Evolutionary conservation across 2,329 filamentous ascomycete species (phyloP), one percentile per base, ranked within the genome.

Genomic region (Botryotinia globosa): DNA sequence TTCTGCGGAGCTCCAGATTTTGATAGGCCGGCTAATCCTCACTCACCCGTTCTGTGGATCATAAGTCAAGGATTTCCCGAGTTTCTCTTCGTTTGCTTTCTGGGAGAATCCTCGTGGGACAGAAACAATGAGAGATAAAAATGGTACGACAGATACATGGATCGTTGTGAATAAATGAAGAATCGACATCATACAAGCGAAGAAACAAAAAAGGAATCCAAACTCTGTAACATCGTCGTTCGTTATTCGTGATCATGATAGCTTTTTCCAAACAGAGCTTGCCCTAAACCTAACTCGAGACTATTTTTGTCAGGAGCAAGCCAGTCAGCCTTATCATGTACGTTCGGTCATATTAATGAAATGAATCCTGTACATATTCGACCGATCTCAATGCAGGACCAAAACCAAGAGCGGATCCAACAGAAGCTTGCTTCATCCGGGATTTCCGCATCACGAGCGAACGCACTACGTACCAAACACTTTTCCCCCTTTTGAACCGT

Each of bases 261-360:
- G 7, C 37, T 29, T 42, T 42, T 42, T 29, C 59, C 14, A 29
- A 42, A 18, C 6, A 64, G 48, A 45, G 58, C 42, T 34, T 64
- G 29, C 42, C 10, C 42, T 54, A 29, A 44, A 12, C 32, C 22
- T 18, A 34, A 34, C 44, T 48, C 42, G 9, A 67, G 34, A 29
- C 34, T 22, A 39, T 67, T 54, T 67, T 34, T 10, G 32, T 56
- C 39, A 54, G 16, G 39, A 67, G 45, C 32, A 56, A 67, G 45
- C 48, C 45, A 51, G 65, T 67, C 65, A 67, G 65, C 65, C 65
- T 56, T 67, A 67, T 67, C 45, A 67, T 67, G 45, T 67, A 67
- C 22, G n/a, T 32, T 67, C 9, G n/a, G 45, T 56, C 37, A 51
- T 67, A 8, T 29, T 29, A 22, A n/a, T 56, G 37, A 54, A 20